These are phyloP conservation scores for Porcisia hertigi DNA, from an alignment of 208 protist genomes.

Conservation along the genomic window DNA sequence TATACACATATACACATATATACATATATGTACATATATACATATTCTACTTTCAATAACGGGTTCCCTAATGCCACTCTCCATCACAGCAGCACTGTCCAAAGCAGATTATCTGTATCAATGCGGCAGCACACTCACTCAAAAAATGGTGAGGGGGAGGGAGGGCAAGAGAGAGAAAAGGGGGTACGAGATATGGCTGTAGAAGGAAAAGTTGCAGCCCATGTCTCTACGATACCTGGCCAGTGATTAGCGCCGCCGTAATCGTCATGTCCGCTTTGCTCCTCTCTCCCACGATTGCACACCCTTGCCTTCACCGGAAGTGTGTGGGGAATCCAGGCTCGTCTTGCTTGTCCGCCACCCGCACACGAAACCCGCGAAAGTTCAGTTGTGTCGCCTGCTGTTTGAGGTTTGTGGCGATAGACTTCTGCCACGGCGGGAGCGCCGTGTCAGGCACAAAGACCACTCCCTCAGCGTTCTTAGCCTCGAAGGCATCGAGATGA, in stretches of 20 bases:
- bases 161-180: background rate
- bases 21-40: too few relatives aligned
- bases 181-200: background rate
- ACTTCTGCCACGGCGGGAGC: slow-evolving; percentile 76
- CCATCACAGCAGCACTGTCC: background rate
- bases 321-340: slow-evolving; percentile 86
- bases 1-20: too few relatives aligned
- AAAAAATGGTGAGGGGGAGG: background rate
- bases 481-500: slow-evolving; percentile 65
- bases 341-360: slow-evolving; percentile 72
- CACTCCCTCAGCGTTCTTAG: slow-evolving; percentile 63
- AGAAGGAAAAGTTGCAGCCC: background rate
- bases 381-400: slow-evolving; percentile 44
- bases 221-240: background rate
- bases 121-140: background rate
- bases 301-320: slow-evolving; percentile 50
- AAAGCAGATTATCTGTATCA: background rate
- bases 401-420: slow-evolving; percentile 44
- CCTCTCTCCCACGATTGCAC: background rate
- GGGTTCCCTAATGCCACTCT: background rate
- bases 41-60: background rate
- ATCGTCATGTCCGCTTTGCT: background rate
- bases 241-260: background rate
- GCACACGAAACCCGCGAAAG: slow-evolving; percentile 76
- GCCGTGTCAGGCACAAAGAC: slow-evolving; percentile 76